A percentile compares a stretch with the other conserved stretches of the same genome.
phyloP scores from a whole-genome alignment of 2,329 filamentous ascomycete species.

The Aspergillus sp. region DNA sequence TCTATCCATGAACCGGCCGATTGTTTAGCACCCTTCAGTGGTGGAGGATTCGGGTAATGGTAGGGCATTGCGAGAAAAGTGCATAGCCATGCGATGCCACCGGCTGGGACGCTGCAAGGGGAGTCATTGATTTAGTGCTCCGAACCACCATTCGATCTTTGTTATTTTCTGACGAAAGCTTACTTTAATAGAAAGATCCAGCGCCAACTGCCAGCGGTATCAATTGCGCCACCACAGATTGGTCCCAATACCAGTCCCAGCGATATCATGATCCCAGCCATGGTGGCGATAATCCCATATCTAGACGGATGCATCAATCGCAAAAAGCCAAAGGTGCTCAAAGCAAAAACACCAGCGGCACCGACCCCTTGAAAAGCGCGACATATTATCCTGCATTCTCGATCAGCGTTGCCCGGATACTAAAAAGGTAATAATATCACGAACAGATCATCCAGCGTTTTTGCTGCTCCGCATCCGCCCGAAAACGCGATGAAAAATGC shows the following conservation, averaged over 20 bases:
- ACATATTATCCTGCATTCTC: conserved; percentile 51
- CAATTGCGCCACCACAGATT: conserved; percentile 57
- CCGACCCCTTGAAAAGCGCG: conserved; percentile 45
- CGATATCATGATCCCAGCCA: conserved; percentile 57
- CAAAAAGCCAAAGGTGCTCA: conserved; percentile 57
- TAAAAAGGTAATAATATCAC: not conserved
- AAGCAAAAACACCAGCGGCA: conserved; percentile 59
- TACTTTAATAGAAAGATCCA: conserved; percentile 65
- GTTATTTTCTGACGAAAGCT: conserved; percentile 13
- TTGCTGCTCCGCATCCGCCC: conserved; percentile 40
- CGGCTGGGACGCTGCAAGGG: conserved; percentile 12
- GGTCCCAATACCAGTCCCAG: conserved; percentile 52
- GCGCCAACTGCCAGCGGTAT: conserved; percentile 55
- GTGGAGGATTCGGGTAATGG: conserved; percentile 8
- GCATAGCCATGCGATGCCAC: conserved; percentile 7
- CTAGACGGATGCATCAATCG: conserved; percentile 55
- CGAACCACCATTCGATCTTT: not conserved
- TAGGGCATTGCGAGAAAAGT: conserved; percentile 10
- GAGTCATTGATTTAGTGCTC: not conserved
- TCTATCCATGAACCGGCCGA: not conserved
- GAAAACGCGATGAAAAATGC: conserved; percentile 45
- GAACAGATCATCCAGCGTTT: conserved; percentile 36
- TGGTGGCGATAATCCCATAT: conserved; percentile 55
- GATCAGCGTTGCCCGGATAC: not conserved
- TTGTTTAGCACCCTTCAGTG: not conserved